Evolutionary conservation across 805 yeast genomes (phyloP).

Genomic region (Metschnikowia shivogae): DNA sequence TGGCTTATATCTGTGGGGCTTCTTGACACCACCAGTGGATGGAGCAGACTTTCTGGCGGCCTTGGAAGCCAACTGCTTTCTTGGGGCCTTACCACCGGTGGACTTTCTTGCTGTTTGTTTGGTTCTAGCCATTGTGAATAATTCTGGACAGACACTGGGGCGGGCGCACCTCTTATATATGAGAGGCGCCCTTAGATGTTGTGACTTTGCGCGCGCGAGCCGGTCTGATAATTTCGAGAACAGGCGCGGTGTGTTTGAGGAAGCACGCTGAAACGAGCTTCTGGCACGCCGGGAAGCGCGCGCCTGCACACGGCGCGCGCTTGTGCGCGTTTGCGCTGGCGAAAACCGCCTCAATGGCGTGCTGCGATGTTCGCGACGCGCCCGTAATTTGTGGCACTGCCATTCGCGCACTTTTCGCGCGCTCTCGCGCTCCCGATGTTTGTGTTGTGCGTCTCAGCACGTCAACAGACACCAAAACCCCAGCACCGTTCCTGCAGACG

Average conservation of each 20-base stretch:
- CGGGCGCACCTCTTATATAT: conserved; percentile 10
- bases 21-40: conserved; percentile 89
- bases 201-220: conserved; percentile 4
- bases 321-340: background rate
- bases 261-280: conserved; percentile 1
- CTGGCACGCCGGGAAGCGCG: background rate
- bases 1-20: conserved; percentile 95
- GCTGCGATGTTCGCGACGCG: conserved; percentile 3
- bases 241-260: background rate
- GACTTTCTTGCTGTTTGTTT: conserved; percentile 94
- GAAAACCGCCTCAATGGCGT: conserved; percentile 3
- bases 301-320: background rate
- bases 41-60: conserved; percentile 94
- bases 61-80: conserved; percentile 88
- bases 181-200: conserved; percentile 1
- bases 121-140: conserved; percentile 73
- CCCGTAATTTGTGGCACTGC: conserved; percentile 1
- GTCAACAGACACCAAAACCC: background rate
- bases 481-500: background rate
- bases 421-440: background rate
- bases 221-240: background rate
- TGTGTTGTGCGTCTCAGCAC: conserved; percentile 2
- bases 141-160: background rate
- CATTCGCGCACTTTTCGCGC: conserved; percentile 1
- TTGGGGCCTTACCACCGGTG: conserved; percentile 95